phyloP scores from a whole-genome alignment of 176 grass and related monocot genomes.

The Zoysia pacifica region DNA sequence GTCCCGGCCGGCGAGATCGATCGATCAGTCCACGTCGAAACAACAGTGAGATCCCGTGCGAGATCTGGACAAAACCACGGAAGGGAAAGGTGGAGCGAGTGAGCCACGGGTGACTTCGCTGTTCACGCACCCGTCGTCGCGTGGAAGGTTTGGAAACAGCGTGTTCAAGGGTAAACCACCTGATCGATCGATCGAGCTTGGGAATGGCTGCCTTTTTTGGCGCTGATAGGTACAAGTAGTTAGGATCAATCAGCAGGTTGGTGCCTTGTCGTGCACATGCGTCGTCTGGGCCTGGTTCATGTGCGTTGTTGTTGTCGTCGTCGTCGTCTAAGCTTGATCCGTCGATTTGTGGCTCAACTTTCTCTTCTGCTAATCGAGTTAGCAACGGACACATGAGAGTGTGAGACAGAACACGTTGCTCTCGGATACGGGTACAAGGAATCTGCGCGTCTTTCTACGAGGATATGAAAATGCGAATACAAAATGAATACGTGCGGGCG shows the following conservation, averaged over 20 bases:
- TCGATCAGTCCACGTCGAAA: neutral
- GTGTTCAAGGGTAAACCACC: neutral
- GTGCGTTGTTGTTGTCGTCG: neutral
- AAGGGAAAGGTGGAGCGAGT: neutral
- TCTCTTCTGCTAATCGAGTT: neutral
- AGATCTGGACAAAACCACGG: neutral
- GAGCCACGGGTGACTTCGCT: neutral
- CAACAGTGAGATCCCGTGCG: conserved; percentile 7
- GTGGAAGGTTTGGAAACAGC: neutral
- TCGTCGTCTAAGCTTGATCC: neutral
- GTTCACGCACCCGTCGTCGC: conserved; percentile 14
- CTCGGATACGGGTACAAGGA: neutral
- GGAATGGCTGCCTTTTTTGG: neutral
- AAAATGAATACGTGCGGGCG: too few species aligned
- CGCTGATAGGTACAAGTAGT: neutral
- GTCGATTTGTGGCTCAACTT: neutral
- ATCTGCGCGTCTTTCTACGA: neutral
- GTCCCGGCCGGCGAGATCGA: neutral
- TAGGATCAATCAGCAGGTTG: conserved; percentile 43
- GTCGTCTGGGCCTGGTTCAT: neutral
- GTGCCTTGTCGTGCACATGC: conserved; percentile 25
- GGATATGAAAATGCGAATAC: too few species aligned
- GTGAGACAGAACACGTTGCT: neutral
- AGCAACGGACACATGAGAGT: neutral
- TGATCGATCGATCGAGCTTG: neutral